A percentile compares a stretch with the other conserved stretches of the same genome.
Evolutionary conservation across 768 basidiomycete species (phyloP).

Genomic region (Podaxis sp.): DNA sequence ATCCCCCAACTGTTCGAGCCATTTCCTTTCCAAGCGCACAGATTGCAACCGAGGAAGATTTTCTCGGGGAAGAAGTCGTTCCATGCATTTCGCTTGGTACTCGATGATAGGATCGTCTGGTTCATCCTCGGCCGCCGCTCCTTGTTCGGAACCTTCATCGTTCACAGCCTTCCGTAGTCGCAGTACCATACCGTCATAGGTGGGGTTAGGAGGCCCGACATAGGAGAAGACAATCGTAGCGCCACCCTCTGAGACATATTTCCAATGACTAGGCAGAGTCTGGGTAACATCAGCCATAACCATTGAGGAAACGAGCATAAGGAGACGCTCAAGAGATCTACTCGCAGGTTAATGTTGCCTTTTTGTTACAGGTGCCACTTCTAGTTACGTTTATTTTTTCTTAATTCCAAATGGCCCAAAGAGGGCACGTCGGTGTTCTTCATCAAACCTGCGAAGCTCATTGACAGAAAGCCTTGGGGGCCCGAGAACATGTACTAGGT

Average conservation of each 20-base stretch:
- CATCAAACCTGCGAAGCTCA: too few species aligned
- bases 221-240: conserved; percentile 90
- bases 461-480: too few species aligned
- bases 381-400: too few species aligned
- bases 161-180: conserved; percentile 64
- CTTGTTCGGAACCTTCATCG: neutral
- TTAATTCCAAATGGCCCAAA: too few species aligned
- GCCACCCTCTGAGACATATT: conserved; percentile 90
- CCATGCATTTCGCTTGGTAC: conserved; percentile 67
- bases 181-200: conserved; percentile 65
- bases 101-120: conserved; percentile 38
- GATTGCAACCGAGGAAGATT: conserved; percentile 58
- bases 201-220: conserved; percentile 46
- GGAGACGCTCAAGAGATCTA: neutral
- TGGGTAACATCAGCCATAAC: conserved; percentile 29
- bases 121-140: conserved; percentile 20
- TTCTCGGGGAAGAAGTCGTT: conserved; percentile 56
- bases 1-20: conserved; percentile 56
- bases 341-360: too few species aligned
- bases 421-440: too few species aligned
- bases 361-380: too few species aligned
- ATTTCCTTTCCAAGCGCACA: conserved; percentile 47
- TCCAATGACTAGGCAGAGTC: conserved; percentile 60
- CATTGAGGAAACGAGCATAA: neutral
- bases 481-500: too few species aligned